Evolutionary conservation across 2,329 filamentous ascomycete species (phyloP).

Genomic region (Aschersonia sp.): DNA sequence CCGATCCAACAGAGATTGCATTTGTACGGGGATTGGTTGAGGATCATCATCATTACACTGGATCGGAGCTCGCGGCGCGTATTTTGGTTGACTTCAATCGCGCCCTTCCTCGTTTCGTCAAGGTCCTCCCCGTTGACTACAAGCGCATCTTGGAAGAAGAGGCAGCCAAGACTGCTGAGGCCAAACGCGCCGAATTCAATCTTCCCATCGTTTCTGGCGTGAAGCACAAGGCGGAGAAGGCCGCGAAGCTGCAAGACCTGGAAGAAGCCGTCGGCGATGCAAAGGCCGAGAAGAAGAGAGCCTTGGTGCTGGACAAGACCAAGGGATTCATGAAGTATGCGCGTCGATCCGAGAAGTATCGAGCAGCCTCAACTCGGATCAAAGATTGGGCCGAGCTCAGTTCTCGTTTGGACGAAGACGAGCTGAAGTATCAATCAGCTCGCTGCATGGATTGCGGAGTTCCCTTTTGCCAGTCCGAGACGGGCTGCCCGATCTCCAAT

Average conservation of each 20-base stretch:
- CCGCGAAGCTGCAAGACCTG: slow-evolving; percentile 63
- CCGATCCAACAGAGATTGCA: slow-evolving; percentile 78
- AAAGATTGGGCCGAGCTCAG: slow-evolving; percentile 92
- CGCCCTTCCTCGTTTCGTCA: slow-evolving; percentile 79
- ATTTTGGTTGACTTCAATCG: slow-evolving; percentile 92
- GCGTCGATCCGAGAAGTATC: slow-evolving; percentile 86
- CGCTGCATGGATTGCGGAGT: slow-evolving; percentile 99
- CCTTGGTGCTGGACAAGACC: slow-evolving; percentile 93
- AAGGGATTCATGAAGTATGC: slow-evolving; percentile 96
- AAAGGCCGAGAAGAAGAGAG: slow-evolving; percentile 77
- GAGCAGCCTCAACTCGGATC: slow-evolving; percentile 65
- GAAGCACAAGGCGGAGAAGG: slow-evolving; percentile 49
- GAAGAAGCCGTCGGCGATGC: slow-evolving; percentile 81
- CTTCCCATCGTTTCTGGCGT: slow-evolving; percentile 63
- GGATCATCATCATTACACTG: slow-evolving; percentile 96
- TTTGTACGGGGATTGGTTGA: slow-evolving; percentile 85
- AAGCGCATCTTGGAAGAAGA: slow-evolving; percentile 84
- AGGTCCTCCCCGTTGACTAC: slow-evolving; percentile 89
- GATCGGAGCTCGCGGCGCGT: slow-evolving; percentile 84
- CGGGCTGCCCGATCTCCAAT: slow-evolving; percentile 90
- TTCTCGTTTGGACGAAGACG: slow-evolving; percentile 76
- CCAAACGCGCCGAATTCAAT: slow-evolving; percentile 72
- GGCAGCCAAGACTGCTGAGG: slow-evolving; percentile 69
- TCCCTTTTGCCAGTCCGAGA: slow-evolving; percentile 94
- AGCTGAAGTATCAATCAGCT: slow-evolving; percentile 91